Conservation (phyloP, 164 flowering plant genomes). For the Nymphaea colorata region DNA sequence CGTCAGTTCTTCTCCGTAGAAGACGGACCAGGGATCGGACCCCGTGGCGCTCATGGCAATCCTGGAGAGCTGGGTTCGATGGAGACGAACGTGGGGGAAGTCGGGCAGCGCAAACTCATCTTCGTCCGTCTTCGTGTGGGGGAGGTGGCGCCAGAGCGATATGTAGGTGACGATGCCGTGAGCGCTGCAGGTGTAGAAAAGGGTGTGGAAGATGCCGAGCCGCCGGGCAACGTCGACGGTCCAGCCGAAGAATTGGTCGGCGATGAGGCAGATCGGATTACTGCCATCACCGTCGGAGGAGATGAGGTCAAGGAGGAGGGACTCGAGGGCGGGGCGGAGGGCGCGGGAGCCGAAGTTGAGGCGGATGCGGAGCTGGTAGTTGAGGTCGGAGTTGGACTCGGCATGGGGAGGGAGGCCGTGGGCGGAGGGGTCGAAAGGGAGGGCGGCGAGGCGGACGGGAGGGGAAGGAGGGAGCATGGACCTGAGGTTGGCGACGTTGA, state of each 20-base stretch:
- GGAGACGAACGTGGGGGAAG: constrained; percentile 3
- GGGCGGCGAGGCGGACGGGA: constrained; percentile 4
- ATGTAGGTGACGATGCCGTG: constrained; percentile 11
- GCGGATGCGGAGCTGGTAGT: background rate
- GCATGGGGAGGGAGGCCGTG: constrained; percentile 11
- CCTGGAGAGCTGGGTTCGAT: constrained; percentile 4
- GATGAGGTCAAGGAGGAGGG: constrained; percentile 2
- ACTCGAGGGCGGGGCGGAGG: constrained; percentile 5
- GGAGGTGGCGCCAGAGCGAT: constrained; percentile 10
- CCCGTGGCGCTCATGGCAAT: constrained; percentile 1
- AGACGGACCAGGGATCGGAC: constrained; percentile 1
- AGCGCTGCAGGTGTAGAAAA: constrained; percentile 11
- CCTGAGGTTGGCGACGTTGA: constrained; percentile 6
- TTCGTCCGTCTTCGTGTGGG: constrained; percentile 4
- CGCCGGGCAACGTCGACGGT: constrained; percentile 10
- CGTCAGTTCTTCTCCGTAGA: background rate
- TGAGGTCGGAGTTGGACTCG: constrained; percentile 8
- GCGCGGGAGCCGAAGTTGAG: constrained; percentile 7
- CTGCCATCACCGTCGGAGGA: no score
- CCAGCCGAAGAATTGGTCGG: constrained; percentile 16
- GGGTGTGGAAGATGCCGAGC: constrained; percentile 7
- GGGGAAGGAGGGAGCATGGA: background rate
- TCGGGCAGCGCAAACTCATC: constrained; percentile 7
- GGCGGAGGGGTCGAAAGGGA: constrained; percentile 6
- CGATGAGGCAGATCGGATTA: constrained; percentile 8